Conservation (phyloP, 495 filamentous ascomycete species). For the Daldinia caldariorum region DNA sequence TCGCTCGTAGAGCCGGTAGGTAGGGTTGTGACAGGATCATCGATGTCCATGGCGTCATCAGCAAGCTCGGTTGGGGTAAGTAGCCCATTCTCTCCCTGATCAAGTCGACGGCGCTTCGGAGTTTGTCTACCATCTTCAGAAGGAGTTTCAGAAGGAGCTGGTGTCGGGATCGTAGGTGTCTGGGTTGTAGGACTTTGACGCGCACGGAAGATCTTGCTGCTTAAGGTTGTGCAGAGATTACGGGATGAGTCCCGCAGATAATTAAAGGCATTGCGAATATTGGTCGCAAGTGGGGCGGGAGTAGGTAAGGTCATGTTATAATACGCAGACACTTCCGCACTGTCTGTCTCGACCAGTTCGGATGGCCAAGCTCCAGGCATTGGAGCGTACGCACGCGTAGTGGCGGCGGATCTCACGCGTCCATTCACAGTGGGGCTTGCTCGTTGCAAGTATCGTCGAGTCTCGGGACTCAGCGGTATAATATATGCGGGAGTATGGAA, state of each 20-base stretch:
- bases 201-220: constrained; percentile 23
- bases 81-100: background rate
- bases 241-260: constrained; percentile 34
- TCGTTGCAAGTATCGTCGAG: constrained; percentile 8
- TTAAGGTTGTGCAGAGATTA: constrained; percentile 14
- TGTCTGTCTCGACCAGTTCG: constrained; percentile 14
- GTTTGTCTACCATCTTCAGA: constrained; percentile 24
- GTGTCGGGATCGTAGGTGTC: background rate
- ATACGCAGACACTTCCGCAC: constrained; percentile 1
- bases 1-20: constrained; percentile 1
- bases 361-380: constrained; percentile 40
- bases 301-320: constrained; percentile 11
- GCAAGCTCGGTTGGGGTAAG: background rate
- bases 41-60: constrained; percentile 30
- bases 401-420: background rate
- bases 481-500: constrained; percentile 6
- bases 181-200: background rate
- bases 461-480: background rate
- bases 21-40: background rate
- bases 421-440: constrained; percentile 2
- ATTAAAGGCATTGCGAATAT: constrained; percentile 20
- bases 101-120: constrained; percentile 35
- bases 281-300: constrained; percentile 8
- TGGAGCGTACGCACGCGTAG: background rate
- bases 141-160: constrained; percentile 15